Percentiles rank a stretch among this genome's conserved stretches.
These are phyloP conservation scores for Fremontodendron californicum DNA, from an alignment of 345 rosid species.

Conservation along the genomic window DNA sequence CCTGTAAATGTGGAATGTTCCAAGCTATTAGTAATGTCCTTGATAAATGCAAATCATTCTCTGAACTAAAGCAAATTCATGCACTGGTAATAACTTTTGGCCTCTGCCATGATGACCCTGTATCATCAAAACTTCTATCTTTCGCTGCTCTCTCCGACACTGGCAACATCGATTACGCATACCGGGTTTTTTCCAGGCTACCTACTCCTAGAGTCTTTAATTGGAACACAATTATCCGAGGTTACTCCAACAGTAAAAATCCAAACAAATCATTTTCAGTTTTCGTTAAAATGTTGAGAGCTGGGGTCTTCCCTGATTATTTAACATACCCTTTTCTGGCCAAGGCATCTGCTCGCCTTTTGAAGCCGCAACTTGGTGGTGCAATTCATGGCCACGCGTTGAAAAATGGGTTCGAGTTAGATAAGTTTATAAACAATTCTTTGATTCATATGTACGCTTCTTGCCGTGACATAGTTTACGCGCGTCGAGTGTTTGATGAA, in stretches of 20 bases:
- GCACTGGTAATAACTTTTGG: conserved; percentile 48
- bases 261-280: conserved; percentile 49
- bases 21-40: conserved; percentile 6
- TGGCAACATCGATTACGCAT: conserved; percentile 47
- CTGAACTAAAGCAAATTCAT: conserved; percentile 52
- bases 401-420: conserved; percentile 52
- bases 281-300: conserved; percentile 52
- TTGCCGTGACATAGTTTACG: conserved; percentile 39
- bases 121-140: conserved; percentile 45
- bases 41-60: conserved; percentile 53
- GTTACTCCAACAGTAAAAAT: conserved; percentile 47
- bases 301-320: conserved; percentile 50
- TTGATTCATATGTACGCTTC: conserved; percentile 65
- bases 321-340: conserved; percentile 72
- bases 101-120: conserved; percentile 43
- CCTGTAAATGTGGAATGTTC: conserved; percentile 9
- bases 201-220: conserved; percentile 38
- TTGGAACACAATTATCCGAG: conserved; percentile 67
- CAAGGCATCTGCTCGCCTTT: conserved; percentile 60
- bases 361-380: conserved; percentile 36
- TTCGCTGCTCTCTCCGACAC: conserved; percentile 47
- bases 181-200: conserved; percentile 35
- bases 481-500: conserved; percentile 66
- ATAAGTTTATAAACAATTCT: conserved; percentile 58
- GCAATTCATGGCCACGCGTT: conserved; percentile 40